These are phyloP conservation scores for Abortiporus biennis DNA, from an alignment of 1,284 basidiomycete species.

Conservation along the genomic window DNA sequence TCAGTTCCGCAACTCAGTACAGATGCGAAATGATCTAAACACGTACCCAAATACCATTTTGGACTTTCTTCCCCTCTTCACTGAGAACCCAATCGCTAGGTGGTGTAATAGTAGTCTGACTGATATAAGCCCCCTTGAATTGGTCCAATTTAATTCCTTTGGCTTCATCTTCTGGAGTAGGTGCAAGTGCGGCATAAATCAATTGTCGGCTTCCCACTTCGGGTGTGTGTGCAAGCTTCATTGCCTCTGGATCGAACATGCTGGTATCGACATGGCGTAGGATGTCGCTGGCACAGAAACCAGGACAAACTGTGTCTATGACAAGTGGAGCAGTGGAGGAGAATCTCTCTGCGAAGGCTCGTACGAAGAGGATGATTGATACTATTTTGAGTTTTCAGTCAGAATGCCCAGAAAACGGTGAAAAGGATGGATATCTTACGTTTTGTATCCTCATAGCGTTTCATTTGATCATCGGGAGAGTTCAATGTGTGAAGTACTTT, in stretches of 20 bases:
- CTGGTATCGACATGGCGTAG: too few species aligned
- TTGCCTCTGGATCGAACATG: not conserved
- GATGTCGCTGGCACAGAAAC: constrained; percentile 40
- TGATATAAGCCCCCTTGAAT: constrained; percentile 34
- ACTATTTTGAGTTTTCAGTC: constrained; percentile 31
- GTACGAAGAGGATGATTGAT: constrained; percentile 36
- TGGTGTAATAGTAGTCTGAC: constrained; percentile 23
- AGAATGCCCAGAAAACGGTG: constrained; percentile 3
- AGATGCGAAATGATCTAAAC: not conserved
- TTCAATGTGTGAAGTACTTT: constrained; percentile 21
- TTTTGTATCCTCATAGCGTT: constrained; percentile 29
- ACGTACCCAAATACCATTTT: constrained; percentile 39
- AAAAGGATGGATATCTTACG: too few species aligned
- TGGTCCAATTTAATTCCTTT: constrained; percentile 3
- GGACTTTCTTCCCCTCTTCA: constrained; percentile 30
- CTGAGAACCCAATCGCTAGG: constrained; percentile 40
- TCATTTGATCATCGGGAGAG: constrained; percentile 18
- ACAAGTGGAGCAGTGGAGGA: constrained; percentile 19
- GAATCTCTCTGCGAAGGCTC: constrained; percentile 32
- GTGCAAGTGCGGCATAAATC: too few species aligned
- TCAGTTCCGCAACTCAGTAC: not conserved
- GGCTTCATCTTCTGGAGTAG: too few species aligned
- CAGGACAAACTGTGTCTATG: constrained; percentile 37
- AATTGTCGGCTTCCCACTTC: constrained; percentile 38
- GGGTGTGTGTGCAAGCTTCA: constrained; percentile 19